Evolutionary conservation across 257 asterid species (phyloP).

Genomic region (Ligustrum vulgare): DNA sequence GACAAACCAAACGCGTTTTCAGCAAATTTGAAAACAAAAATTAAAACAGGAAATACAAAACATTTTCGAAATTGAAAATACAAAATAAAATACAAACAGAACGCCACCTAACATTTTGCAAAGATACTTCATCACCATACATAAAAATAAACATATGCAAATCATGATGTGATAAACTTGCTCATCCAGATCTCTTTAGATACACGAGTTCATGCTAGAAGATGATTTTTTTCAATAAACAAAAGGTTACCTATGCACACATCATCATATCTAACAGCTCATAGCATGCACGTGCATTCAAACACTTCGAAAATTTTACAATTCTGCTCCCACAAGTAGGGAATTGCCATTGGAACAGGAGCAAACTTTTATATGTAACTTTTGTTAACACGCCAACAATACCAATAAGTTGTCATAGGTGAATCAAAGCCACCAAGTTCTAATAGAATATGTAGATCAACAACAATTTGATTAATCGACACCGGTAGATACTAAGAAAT

Average conservation of each 20-base stretch:
- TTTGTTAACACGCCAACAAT: slow-evolving; percentile 94
- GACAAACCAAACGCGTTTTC: too few relatives aligned
- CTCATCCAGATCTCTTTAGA: slow-evolving; percentile 1
- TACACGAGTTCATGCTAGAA: neutral
- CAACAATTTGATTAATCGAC: slow-evolving; percentile 95
- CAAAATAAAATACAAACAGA: too few relatives aligned
- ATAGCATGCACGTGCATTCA: neutral
- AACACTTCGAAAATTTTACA: neutral
- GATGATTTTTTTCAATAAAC: neutral
- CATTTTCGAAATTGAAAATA: too few relatives aligned
- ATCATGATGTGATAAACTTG: slow-evolving; percentile 9
- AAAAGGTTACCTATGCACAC: neutral
- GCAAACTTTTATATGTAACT: slow-evolving; percentile 96
- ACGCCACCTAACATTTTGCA: neutral
- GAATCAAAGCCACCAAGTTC: slow-evolving; percentile 99
- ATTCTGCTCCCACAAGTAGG: slow-evolving; percentile 76
- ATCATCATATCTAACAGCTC: neutral
- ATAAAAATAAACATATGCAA: slow-evolving; percentile 1
- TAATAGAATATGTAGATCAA: slow-evolving; percentile 98
- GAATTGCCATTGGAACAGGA: slow-evolving; percentile 95
- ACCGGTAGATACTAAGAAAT: slow-evolving; percentile 63
- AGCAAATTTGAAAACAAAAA: too few relatives aligned
- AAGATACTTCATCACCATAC: slow-evolving; percentile 6
- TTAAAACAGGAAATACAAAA: too few relatives aligned
- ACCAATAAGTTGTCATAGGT: slow-evolving; percentile 93